A percentile compares a stretch with the other conserved stretches of the same genome.
phyloP scores from a whole-genome alignment of 2,329 filamentous ascomycete species.

The Xylariaceae sp. region DNA sequence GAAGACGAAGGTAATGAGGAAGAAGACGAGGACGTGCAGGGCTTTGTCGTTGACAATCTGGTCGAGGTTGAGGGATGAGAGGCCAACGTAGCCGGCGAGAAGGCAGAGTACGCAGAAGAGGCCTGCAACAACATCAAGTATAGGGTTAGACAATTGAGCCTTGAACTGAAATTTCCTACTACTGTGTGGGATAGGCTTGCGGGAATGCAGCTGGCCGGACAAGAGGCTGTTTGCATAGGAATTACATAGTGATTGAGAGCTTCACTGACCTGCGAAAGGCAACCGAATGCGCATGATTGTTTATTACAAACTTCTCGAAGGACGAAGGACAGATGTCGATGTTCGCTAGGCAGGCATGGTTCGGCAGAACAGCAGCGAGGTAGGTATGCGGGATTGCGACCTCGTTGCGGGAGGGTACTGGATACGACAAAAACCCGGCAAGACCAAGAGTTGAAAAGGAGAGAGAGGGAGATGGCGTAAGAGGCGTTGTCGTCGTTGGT shows the following conservation, averaged over 20 bases:
- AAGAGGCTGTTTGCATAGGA: too few species aligned
- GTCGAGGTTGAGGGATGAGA: slow-evolving; percentile 59
- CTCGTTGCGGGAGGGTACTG: too few species aligned
- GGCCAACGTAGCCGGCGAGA: slow-evolving; percentile 72
- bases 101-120: slow-evolving; percentile 68
- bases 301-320: slow-evolving; percentile 3
- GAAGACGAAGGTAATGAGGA: slow-evolving; percentile 79
- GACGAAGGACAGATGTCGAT: slow-evolving; percentile 2
- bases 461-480: too few species aligned
- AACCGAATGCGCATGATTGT: slow-evolving; percentile 75
- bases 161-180: background rate
- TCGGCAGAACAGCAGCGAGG: background rate
- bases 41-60: slow-evolving; percentile 78
- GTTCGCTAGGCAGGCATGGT: slow-evolving; percentile 18
- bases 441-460: too few species aligned
- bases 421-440: too few species aligned
- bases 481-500: too few species aligned
- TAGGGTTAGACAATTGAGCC: background rate
- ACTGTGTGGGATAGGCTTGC: too few species aligned
- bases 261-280: slow-evolving; percentile 71
- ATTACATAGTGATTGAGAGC: background rate
- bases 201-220: too few species aligned
- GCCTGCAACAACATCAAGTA: slow-evolving; percentile 45
- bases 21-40: slow-evolving; percentile 84
- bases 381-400: background rate